Evolutionary conservation across 2,329 filamentous ascomycete species (phyloP).

Genomic region (Stachybotrys echinatus): DNA sequence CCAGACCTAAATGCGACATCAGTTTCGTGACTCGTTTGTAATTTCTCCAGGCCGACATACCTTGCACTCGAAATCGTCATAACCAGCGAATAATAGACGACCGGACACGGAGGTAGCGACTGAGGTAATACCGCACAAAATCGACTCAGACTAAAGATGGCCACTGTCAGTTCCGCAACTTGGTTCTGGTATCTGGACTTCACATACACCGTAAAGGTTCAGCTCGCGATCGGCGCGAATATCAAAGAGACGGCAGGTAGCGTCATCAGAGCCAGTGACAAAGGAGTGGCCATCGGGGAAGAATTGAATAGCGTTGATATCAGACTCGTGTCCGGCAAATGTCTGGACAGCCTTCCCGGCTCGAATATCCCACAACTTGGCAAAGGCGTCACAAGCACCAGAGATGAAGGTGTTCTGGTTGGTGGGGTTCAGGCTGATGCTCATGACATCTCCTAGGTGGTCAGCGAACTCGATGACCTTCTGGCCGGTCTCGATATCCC

Average conservation of each 20-base stretch:
- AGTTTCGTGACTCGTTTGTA: conserved; percentile 3
- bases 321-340: conserved; percentile 95
- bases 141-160: conserved; percentile 75
- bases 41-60: conserved; percentile 38
- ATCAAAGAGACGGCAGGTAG: conserved; percentile 94
- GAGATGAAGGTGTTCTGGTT: conserved; percentile 99
- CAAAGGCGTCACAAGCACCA: conserved; percentile 97
- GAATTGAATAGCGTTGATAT: conserved; percentile 99
- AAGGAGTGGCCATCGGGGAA: conserved; percentile 99
- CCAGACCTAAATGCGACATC: conserved; percentile 68
- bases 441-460: conserved; percentile 98
- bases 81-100: conserved; percentile 89
- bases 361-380: conserved; percentile 98
- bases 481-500: conserved; percentile 97
- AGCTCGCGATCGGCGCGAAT: conserved; percentile 86
- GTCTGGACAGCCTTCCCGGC: conserved; percentile 98
- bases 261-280: conserved; percentile 95
- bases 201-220: conserved; percentile 62
- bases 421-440: conserved; percentile 97
- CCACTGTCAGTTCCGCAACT: conserved; percentile 6
- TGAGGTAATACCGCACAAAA: conserved; percentile 95
- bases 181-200: conserved; percentile 5
- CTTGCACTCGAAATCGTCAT: conserved; percentile 99
- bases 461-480: conserved; percentile 98
- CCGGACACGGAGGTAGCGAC: conserved; percentile 97